Base-by-base conservation (phyloP, 345 rosid genomes). In the Raphanus sativus region DNA sequence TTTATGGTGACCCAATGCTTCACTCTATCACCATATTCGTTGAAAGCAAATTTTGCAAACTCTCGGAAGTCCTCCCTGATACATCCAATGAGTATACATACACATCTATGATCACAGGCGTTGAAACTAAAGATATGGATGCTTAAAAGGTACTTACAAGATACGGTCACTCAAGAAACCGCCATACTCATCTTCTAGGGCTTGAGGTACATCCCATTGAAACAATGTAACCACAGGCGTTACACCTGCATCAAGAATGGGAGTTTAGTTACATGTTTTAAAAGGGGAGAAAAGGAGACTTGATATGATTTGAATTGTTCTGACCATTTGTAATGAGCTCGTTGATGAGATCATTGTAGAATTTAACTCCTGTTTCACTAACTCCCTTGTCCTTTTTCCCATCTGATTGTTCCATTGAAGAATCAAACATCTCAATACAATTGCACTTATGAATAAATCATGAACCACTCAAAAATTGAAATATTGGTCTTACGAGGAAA, bases 1-100 rank as follows among this genome's bases (percentile, higher is more conserved):
- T 87, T 87, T 54, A 87, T 65, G 10, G 89, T 86, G 29, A 78
- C 77, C 91, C 91, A 87, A 28, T 83, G 84, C 69, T 87, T 86
- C n/a, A 87, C 89, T 74, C 85, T 72, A 13, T 87, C 87, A 48
- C 91, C 91, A 25, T 75, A 80, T 70, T 62, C 68, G 65, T 69
- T 69, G 72, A 80, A 80, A 10, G 29, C 63, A 80, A 80, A 80
- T 71, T 77, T 72, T 29, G 80, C 77, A 52, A 69, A 80, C 8
- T 64, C 82, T 2, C 68, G 72, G 30, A 80, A 80, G 36, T 80
- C 82, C 72, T 64, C 79, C 75, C 82, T 79, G 21, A 30, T 8
- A 2, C 7, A 78, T 12, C 34, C 64, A 60, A 26, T 60, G 64
- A 26, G 64, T 32, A 32, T 8, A 2, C 66, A 32, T 8, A 2